Evolutionary conservation across 2,329 filamentous ascomycete species (phyloP), one percentile per base, ranked within the genome.

Genomic region (Alternaria sp.): DNA sequence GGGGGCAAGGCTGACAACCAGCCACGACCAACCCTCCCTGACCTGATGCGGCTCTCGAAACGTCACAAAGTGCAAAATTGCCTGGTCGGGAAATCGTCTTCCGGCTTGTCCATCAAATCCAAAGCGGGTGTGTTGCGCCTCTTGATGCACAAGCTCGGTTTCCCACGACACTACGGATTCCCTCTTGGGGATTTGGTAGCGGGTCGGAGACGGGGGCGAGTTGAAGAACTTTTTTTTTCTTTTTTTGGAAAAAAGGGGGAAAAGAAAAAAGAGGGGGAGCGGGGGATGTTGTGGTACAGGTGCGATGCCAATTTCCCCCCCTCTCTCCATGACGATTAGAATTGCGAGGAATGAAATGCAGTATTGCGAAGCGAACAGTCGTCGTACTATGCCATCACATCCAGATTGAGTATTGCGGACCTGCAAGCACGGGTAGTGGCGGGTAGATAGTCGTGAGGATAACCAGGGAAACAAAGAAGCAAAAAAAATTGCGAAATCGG

Each of bases 1-100:
- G 31, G 44, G 44, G 44, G 29, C 29, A 46, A 46, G 44, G 44
- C 44, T 46, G 44, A 34, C 34, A 8, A 13, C n/a, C 29, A 46
- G 4, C 11, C 14, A 33, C 29, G 29, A 23, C 29, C 29, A 28
- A 17, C 17, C 44, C 9, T 24, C 34, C 24, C 21, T 29, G 29
- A 34, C 40, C 23, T 21, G 5, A 46, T 46, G 44, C 44, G 44
- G 44, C 44, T 46, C 29, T 14, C 13, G 44, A 33, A 13, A 29
- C 26, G 28, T 0, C 24, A 24, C 29, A 17, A 17, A 17, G 17
- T 17, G 17, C 17, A 17, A 46, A 33, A 17, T 46, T 34, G 44
- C 7, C 44, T 24, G 29, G 44, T 17, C 31, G 4, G 44, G 44
- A 8, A 8, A 23, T 1, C 1, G 31, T 46, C 44, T 46, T 23